A percentile compares a stretch with the other conserved stretches of the same genome.
Conservation (phyloP, 495 filamentous ascomycete species). For the Melanomma pulvis-pyrius region DNA sequence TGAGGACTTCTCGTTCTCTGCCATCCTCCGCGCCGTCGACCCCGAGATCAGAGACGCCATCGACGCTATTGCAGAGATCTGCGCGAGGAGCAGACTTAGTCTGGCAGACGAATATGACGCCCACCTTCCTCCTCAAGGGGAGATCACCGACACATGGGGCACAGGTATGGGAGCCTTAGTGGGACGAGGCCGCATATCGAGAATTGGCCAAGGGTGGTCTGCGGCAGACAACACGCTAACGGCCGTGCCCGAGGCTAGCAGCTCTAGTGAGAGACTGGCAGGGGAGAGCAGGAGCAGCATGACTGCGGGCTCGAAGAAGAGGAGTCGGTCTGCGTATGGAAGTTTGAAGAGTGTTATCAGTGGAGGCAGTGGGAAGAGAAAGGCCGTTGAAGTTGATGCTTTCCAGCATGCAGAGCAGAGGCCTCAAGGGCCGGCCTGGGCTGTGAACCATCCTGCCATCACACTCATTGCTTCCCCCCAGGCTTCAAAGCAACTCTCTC, state of each 20-base stretch:
- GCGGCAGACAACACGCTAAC: slow-evolving; percentile 38
- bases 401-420: slow-evolving; percentile 1
- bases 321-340: slow-evolving; percentile 36
- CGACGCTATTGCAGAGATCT: slow-evolving; percentile 67
- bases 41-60: slow-evolving; percentile 60
- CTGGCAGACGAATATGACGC: slow-evolving; percentile 66
- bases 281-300: slow-evolving; percentile 25
- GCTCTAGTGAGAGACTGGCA: slow-evolving; percentile 42
- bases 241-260: slow-evolving; percentile 44
- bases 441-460: slow-evolving; percentile 33
- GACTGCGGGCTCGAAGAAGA: slow-evolving; percentile 13
- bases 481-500: slow-evolving; percentile 35
- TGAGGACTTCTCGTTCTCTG: slow-evolving; percentile 62
- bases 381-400: not conserved
- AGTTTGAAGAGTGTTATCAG: slow-evolving; percentile 39
- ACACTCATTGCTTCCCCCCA: slow-evolving; percentile 29
- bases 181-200: slow-evolving; percentile 17
- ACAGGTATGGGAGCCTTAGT: slow-evolving; percentile 23
- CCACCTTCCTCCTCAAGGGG: slow-evolving; percentile 64
- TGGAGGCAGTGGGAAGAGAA: slow-evolving; percentile 31
- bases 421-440: slow-evolving; percentile 17
- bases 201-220: slow-evolving; percentile 27
- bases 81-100: slow-evolving; percentile 62
- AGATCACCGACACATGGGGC: slow-evolving; percentile 47
- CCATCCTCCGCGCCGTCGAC: slow-evolving; percentile 62